Percentiles rank a stretch among this genome's conserved stretches.
Evolutionary conservation across 2,329 filamentous ascomycete genomes (phyloP).

Genomic region (Paraphaeosphaeria minitans): DNA sequence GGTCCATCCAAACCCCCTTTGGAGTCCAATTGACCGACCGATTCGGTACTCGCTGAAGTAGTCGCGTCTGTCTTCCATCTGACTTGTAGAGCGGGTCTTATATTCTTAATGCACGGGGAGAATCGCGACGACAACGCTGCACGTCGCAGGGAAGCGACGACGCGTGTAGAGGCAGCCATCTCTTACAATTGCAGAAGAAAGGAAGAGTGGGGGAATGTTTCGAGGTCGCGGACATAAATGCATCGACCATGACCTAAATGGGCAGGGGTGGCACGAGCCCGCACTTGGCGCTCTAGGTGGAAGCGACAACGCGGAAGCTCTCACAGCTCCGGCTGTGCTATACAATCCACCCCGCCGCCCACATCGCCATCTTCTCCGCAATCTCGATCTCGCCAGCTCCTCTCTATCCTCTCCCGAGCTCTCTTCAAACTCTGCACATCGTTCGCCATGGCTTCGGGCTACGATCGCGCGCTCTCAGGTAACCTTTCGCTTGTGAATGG

Average conservation of each 20-base stretch:
- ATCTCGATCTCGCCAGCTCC: neutral
- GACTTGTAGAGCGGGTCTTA: slow-evolving; percentile 38
- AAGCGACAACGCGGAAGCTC: slow-evolving; percentile 48
- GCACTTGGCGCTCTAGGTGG: slow-evolving; percentile 42
- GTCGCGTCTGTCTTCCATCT: slow-evolving; percentile 39
- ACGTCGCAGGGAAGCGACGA: slow-evolving; percentile 42
- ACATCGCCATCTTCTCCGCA: slow-evolving; percentile 15
- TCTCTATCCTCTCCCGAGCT: slow-evolving; percentile 7
- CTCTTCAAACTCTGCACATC: neutral
- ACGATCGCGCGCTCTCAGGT: slow-evolving; percentile 99
- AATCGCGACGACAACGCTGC: slow-evolving; percentile 33
- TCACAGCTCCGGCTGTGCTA: slow-evolving; percentile 38
- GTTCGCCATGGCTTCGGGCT: slow-evolving; percentile 83
- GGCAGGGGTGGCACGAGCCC: slow-evolving; percentile 32
- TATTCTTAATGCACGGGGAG: slow-evolving; percentile 26
- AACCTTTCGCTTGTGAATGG: slow-evolving; percentile 50
- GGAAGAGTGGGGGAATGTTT: slow-evolving; percentile 26
- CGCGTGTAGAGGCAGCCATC: slow-evolving; percentile 45
- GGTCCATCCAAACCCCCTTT: slow-evolving; percentile 41
- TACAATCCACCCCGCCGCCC: slow-evolving; percentile 23
- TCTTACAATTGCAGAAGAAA: slow-evolving; percentile 22
- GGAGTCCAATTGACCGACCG: slow-evolving; percentile 42
- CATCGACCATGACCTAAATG: slow-evolving; percentile 34
- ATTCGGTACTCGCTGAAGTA: slow-evolving; percentile 50
- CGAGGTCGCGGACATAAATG: slow-evolving; percentile 20